These are phyloP conservation scores for Paramecium caudatum DNA, from an alignment of 73 alveolate genomes.

Conservation along the genomic window DNA sequence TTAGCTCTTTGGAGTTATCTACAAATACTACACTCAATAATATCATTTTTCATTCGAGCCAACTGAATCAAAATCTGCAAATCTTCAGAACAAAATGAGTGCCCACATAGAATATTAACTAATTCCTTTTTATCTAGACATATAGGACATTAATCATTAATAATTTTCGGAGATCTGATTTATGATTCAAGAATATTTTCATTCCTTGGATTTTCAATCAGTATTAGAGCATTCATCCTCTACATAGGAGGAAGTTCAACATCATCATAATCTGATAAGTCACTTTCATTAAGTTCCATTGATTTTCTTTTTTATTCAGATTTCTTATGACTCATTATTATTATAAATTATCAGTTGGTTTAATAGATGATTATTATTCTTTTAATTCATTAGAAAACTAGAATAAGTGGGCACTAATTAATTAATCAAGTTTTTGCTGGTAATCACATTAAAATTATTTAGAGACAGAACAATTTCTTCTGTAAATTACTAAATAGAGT, in stretches of 20 bases:
- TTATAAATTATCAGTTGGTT: slow-evolving; percentile 1
- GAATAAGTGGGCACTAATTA: no score
- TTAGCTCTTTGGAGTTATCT: neutral
- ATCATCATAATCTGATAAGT: slow-evolving; percentile 25
- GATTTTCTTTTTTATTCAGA: no score
- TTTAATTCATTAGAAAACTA: no score
- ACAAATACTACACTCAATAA: neutral
- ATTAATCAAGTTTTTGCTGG: no score
- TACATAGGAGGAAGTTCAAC: neutral
- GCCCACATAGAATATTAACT: neutral
- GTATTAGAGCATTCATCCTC: slow-evolving; percentile 7
- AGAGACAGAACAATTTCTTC: no score
- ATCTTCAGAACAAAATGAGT: neutral
- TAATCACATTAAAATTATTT: no score
- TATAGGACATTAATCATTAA: slow-evolving; percentile 1
- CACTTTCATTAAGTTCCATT: no score
- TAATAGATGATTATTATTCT: no score
- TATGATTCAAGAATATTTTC: neutral
- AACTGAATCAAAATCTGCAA: neutral
- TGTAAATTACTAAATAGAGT: no score
- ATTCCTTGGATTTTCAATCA: neutral
- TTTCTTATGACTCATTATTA: no score
- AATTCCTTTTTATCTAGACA: neutral
- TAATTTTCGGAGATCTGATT: neutral
- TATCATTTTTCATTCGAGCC: neutral